Percentiles rank a stretch among this genome's conserved stretches.
phyloP scores from a whole-genome alignment of 208 protist species.

The Trypanosoma theileri region DNA sequence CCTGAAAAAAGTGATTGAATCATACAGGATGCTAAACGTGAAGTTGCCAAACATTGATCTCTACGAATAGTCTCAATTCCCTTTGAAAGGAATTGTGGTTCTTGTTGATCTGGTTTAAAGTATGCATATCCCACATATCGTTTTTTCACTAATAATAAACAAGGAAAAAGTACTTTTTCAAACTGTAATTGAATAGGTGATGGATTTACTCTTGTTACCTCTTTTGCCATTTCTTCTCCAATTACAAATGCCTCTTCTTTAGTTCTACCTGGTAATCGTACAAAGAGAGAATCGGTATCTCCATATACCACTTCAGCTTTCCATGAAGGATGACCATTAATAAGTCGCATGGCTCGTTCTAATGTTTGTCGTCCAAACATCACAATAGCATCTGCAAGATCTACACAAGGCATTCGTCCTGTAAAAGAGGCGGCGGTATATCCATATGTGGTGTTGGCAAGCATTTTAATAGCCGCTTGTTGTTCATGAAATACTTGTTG shows the following conservation, averaged over 20 bases:
- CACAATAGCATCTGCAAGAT: slow-evolving; percentile 94
- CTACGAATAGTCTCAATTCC: slow-evolving; percentile 98
- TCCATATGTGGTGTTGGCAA: slow-evolving; percentile 99
- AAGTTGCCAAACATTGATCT: slow-evolving; percentile 96
- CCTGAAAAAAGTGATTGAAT: slow-evolving; percentile 61
- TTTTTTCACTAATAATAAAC: slow-evolving; percentile 99
- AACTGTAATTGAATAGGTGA: slow-evolving; percentile 98
- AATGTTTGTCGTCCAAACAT: slow-evolving; percentile 99
- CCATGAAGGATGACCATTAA: slow-evolving; percentile 94
- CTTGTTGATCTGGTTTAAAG: slow-evolving; percentile 91
- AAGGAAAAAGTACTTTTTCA: slow-evolving; percentile 99
- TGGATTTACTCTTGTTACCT: slow-evolving; percentile 93
- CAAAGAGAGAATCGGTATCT: slow-evolving; percentile 99
- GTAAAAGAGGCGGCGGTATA: slow-evolving; percentile 98
- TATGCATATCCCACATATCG: slow-evolving; percentile 99
- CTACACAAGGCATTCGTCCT: slow-evolving; percentile 99
- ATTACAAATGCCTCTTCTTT: slow-evolving; percentile 66
- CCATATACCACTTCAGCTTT: slow-evolving; percentile 98
- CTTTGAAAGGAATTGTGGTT: slow-evolving; percentile 98
- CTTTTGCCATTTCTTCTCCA: slow-evolving; percentile 74
- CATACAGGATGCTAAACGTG: slow-evolving; percentile 36
- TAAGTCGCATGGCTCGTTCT: slow-evolving; percentile 93
- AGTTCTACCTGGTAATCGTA: slow-evolving; percentile 62
- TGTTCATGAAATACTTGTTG: slow-evolving; percentile 91
- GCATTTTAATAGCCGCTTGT: slow-evolving; percentile 98